Evolutionary conservation across 106 monocot species (phyloP).

Genomic region (Narthecium ossifragum): DNA sequence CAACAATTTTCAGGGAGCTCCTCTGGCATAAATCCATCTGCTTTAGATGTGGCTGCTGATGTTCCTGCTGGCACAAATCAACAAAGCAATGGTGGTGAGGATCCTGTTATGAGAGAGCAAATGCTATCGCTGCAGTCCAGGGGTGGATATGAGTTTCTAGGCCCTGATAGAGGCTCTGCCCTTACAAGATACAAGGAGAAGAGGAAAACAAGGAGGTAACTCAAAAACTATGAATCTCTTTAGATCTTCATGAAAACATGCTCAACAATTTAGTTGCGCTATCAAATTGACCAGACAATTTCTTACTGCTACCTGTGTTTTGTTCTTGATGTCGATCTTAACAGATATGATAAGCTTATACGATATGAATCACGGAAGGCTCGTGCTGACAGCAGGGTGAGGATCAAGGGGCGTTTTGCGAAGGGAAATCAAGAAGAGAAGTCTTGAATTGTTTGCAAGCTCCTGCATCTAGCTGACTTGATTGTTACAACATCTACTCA

Average conservation of each 20-base stretch:
- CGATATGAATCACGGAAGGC: constrained; percentile 61
- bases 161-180: constrained; percentile 20
- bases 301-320: neutral
- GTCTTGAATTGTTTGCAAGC: constrained; percentile 9
- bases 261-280: too few relatives aligned
- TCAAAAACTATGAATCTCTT: too few relatives aligned
- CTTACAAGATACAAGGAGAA: constrained; percentile 45
- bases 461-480: too few relatives aligned
- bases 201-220: constrained; percentile 33
- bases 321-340: neutral
- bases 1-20: constrained; percentile 13
- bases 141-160: constrained; percentile 10
- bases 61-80: constrained; percentile 6
- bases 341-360: constrained; percentile 59
- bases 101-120: neutral
- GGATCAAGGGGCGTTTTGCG: constrained; percentile 62
- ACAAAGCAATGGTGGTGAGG: neutral
- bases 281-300: too few relatives aligned
- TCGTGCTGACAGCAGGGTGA: constrained; percentile 51
- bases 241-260: too few relatives aligned
- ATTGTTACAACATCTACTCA: too few relatives aligned
- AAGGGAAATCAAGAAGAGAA: constrained; percentile 17
- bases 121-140: constrained; percentile 9
- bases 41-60: constrained; percentile 14
- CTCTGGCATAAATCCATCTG: constrained; percentile 3